phyloP scores from a whole-genome alignment of 2,329 filamentous ascomycete genomes.

The Pseudocercospora vitis region DNA sequence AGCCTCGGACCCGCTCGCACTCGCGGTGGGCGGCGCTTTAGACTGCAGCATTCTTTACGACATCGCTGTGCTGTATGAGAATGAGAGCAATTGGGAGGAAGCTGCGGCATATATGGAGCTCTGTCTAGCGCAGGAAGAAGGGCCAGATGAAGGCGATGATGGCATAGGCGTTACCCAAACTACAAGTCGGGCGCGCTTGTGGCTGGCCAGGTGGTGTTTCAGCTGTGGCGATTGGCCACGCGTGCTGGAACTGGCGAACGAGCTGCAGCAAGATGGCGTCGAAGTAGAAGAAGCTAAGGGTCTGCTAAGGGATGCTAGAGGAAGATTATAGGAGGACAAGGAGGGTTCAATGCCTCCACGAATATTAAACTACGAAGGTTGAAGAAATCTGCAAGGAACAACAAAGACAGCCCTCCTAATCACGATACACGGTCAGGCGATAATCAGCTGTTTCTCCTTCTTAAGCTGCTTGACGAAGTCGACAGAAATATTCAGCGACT shows the following conservation, averaged over 20 bases:
- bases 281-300: constrained; percentile 98
- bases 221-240: constrained; percentile 70
- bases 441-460: constrained; percentile 27
- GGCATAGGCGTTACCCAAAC: constrained; percentile 85
- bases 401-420: background rate
- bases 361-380: too few species aligned
- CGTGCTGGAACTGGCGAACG: constrained; percentile 78
- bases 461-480: constrained; percentile 18
- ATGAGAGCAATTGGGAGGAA: constrained; percentile 72
- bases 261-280: constrained; percentile 91
- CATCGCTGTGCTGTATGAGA: constrained; percentile 86
- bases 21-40: constrained; percentile 59
- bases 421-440: constrained; percentile 11
- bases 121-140: constrained; percentile 87
- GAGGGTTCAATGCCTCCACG: too few species aligned
- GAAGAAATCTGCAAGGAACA: too few species aligned
- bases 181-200: constrained; percentile 89
- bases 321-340: constrained; percentile 57
- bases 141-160: constrained; percentile 48
- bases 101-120: constrained; percentile 95
- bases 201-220: constrained; percentile 84
- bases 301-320: constrained; percentile 80
- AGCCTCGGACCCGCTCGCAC: constrained; percentile 46
- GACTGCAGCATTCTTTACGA: constrained; percentile 89
- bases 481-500: constrained; percentile 17